A percentile compares a stretch with the other conserved stretches of the same genome.
phyloP scores from a whole-genome alignment of 805 yeast genomes.

The Metschnikowia drakensbergensis region DNA sequence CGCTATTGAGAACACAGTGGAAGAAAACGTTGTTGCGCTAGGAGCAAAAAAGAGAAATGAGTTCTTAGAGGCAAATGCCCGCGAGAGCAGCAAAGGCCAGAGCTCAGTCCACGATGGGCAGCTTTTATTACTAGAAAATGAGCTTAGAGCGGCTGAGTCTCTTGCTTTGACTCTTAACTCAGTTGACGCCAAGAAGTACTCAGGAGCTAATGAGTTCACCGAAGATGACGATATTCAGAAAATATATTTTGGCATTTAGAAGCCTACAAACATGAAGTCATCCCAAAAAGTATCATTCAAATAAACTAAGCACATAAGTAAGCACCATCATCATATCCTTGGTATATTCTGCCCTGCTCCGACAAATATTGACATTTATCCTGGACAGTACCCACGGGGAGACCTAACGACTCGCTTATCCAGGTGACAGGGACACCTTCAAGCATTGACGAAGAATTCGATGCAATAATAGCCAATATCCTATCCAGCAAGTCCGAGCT shows the following conservation, averaged over 20 bases:
- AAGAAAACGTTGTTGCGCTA: conserved; percentile 75
- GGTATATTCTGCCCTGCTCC: conserved; percentile 66
- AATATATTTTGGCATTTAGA: conserved; percentile 14
- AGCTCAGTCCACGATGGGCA: not conserved
- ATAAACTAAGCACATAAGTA: conserved; percentile 32
- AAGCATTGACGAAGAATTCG: conserved; percentile 53
- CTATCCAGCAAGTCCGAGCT: conserved; percentile 30
- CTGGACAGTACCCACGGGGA: conserved; percentile 48
- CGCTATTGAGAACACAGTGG: conserved; percentile 78
- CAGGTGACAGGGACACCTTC: conserved; percentile 73
- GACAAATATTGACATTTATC: conserved; percentile 50
- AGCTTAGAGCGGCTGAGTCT: conserved; percentile 17
- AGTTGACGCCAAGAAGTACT: conserved; percentile 2
- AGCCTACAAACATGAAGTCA: not conserved
- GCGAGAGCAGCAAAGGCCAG: conserved; percentile 4
- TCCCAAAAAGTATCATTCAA: not conserved
- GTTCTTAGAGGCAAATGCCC: conserved; percentile 24
- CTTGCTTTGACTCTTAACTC: conserved; percentile 16
- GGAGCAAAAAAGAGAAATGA: conserved; percentile 59
- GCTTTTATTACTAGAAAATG: conserved; percentile 10
- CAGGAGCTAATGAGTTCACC: conserved; percentile 12
- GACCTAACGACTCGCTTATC: conserved; percentile 53
- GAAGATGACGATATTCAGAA: conserved; percentile 13
- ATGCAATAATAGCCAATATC: conserved; percentile 46
- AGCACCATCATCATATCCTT: conserved; percentile 64